Conservation (phyloP, 2,329 filamentous ascomycete species). For the Trichoderma sp. region DNA sequence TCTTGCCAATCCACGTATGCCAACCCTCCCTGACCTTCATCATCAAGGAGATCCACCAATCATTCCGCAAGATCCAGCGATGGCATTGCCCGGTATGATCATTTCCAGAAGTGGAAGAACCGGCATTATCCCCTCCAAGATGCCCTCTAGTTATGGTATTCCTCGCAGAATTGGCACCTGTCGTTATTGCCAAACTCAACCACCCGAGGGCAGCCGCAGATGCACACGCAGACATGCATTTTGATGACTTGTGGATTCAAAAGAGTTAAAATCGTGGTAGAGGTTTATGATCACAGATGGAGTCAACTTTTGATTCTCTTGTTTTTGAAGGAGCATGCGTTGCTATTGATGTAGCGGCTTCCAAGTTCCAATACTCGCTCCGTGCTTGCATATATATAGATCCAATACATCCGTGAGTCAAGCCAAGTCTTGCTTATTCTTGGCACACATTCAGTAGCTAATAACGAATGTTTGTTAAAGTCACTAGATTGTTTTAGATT, state of each 20-base stretch:
- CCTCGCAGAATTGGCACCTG: neutral
- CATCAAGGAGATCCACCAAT: neutral
- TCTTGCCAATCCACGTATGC: neutral
- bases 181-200: neutral
- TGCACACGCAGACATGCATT: constrained; percentile 1
- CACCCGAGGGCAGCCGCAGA: neutral
- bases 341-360: neutral
- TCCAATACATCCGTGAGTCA: neutral
- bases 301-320: neutral
- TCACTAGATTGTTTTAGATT: neutral
- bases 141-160: neutral
- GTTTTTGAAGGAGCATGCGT: neutral
- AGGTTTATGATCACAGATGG: neutral
- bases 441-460: neutral
- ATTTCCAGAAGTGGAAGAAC: neutral
- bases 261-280: neutral
- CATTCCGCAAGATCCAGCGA: neutral
- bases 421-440: neutral
- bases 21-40: neutral
- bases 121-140: neutral
- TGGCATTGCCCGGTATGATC: neutral
- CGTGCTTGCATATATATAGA: neutral
- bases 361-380: neutral
- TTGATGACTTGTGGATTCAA: neutral
- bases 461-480: neutral